A percentile compares a stretch with the other conserved stretches of the same genome.
Conservation (phyloP, 129 eudicot species). For the Tanacetum coccineum region DNA sequence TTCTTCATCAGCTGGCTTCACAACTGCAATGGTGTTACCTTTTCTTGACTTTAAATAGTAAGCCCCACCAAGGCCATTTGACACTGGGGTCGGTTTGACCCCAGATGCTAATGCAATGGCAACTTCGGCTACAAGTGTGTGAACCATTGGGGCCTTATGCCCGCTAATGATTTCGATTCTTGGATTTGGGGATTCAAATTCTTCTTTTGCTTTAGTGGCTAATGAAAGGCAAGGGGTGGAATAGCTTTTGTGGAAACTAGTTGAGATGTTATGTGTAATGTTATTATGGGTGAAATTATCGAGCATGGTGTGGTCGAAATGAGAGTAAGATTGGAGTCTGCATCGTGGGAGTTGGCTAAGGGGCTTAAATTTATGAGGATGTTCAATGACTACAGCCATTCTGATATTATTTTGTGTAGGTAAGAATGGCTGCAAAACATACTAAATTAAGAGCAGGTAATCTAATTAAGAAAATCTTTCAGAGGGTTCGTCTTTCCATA, state of each 20-base stretch:
- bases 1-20: slow-evolving; percentile 89
- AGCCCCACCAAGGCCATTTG: slow-evolving; percentile 92
- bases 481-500: slow-evolving; percentile 55
- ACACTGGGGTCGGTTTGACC: slow-evolving; percentile 53
- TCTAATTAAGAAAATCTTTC: slow-evolving; percentile 34
- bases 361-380: slow-evolving; percentile 62
- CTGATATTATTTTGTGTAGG: slow-evolving; percentile 39
- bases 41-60: slow-evolving; percentile 54
- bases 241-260: slow-evolving; percentile 72
- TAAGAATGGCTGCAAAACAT: slow-evolving; percentile 51
- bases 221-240: slow-evolving; percentile 91
- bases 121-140: slow-evolving; percentile 82
- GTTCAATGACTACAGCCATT: slow-evolving; percentile 94
- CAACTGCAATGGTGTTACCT: slow-evolving; percentile 70
- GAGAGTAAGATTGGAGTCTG: slow-evolving; percentile 79
- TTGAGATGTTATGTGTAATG: slow-evolving; percentile 33
- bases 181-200: slow-evolving; percentile 44
- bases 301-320: slow-evolving; percentile 60
- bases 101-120: slow-evolving; percentile 91
- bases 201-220: slow-evolving; percentile 42
- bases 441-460: slow-evolving; percentile 43
- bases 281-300: slow-evolving; percentile 44
- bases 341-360: slow-evolving; percentile 74
- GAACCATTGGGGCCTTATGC: slow-evolving; percentile 56
- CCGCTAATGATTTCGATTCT: slow-evolving; percentile 74